A percentile compares a stretch with the other conserved stretches of the same genome.
phyloP scores from a whole-genome alignment of 768 basidiomycete species.

The Mycena alexandri region DNA sequence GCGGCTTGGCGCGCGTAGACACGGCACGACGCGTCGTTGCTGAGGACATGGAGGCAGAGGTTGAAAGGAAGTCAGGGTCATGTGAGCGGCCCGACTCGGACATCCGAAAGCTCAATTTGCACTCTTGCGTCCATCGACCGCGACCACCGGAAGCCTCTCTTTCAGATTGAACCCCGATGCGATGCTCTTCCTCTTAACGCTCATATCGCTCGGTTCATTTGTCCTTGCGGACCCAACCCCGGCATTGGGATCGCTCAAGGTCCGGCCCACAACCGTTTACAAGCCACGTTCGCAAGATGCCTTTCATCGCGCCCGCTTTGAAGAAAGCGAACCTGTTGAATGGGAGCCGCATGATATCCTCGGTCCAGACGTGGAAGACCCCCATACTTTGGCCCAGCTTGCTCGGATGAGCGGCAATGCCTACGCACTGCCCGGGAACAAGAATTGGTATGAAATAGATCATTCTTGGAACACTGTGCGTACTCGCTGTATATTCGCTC shows the following conservation, averaged over 20 bases:
- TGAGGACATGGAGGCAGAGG: background rate
- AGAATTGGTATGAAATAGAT: slow-evolving; percentile 88
- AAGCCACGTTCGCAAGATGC: slow-evolving; percentile 67
- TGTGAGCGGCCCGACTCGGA: slow-evolving; percentile 5
- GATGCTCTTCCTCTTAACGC: slow-evolving; percentile 19
- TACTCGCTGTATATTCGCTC: slow-evolving; percentile 16
- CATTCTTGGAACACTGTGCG: slow-evolving; percentile 74
- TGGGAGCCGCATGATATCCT: slow-evolving; percentile 79
- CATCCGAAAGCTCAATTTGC: background rate
- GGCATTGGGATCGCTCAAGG: slow-evolving; percentile 48
- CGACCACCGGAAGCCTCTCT: too few species aligned
- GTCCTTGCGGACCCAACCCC: slow-evolving; percentile 8
- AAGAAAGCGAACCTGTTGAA: slow-evolving; percentile 64
- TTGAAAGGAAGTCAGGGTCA: background rate
- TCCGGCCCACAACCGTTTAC: slow-evolving; percentile 69
- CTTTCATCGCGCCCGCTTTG: slow-evolving; percentile 64
- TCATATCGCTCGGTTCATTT: slow-evolving; percentile 10
- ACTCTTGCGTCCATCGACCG: background rate
- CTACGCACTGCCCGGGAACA: slow-evolving; percentile 78
- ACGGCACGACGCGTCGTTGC: slow-evolving; percentile 36
- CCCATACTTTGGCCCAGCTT: slow-evolving; percentile 83
- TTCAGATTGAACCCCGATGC: background rate
- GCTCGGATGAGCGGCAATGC: slow-evolving; percentile 93
- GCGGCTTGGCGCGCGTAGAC: slow-evolving; percentile 27
- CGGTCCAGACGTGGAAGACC: slow-evolving; percentile 84